Evolutionary conservation across 257 asterid species (phyloP), one percentile per base, ranked within the genome.

Genomic region (Schizonepeta tenuifolia): DNA sequence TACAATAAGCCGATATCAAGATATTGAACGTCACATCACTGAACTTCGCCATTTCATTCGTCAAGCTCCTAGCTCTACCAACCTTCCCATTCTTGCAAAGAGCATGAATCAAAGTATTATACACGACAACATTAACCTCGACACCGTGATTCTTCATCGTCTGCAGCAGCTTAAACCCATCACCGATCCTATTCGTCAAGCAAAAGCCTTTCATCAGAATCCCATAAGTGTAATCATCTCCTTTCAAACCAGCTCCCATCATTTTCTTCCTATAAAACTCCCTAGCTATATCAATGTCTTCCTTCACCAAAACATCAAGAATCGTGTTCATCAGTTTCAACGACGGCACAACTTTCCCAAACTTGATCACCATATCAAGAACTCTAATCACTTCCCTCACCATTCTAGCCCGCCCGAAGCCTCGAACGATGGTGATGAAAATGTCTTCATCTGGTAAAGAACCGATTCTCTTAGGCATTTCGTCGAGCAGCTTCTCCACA

Each of bases 141-240:
- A 84, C 33, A 3, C 86, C 86, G 49, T 78, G 83, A 44, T 69
- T 81, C 87, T 87, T 92, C 91, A 95, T 85, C 54, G 77, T 79
- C 72, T 88, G 91, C 79, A 95, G 82, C 68, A 88, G 93, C 86
- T 92, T 90, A 78, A 88, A 95, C 20, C 96, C 97, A 40, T 95
- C 99, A 5, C 87, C 87, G 3, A 95, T 90, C 67, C 98, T 80
- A 80, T 90, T 95, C 31, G 99, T 95, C 76, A 84, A 78, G 86
- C 96, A 92, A 73, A 95, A 88, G 11, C 99, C 97, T 81, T 95
- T 95, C 98, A 95, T 95, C 81, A 95, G 72, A 80, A 88, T 92
- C 60, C 89, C 98, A 1, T 80, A 87, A 65, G 99, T 92, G 80
- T 90, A 95, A 60, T 83, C 91, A 78, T 95, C 98, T 11, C 92